A percentile compares a stretch with the other conserved stretches of the same genome.
These are phyloP conservation scores for Bidens hawaiensis DNA, from an alignment of 140 eudicot species.

Conservation along the genomic window DNA sequence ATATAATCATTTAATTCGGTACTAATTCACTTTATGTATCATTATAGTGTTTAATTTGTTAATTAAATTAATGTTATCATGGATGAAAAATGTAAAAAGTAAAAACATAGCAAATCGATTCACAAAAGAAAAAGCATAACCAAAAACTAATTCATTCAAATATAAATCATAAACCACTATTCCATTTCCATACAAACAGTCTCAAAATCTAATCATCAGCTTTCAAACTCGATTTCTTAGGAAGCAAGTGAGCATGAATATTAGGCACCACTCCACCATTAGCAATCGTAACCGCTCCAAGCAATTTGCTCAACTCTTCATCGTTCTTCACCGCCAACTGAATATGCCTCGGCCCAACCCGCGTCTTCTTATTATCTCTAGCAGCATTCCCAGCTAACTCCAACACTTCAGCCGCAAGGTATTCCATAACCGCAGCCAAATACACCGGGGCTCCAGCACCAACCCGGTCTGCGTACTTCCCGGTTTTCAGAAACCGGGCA, in stretches of 20 bases:
- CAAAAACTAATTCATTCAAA: too few species aligned
- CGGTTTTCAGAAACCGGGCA: constrained; percentile 47
- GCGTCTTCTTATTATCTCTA: constrained; percentile 64
- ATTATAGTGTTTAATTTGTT: too few species aligned
- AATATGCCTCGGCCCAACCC: constrained; percentile 65
- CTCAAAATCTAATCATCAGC: too few species aligned
- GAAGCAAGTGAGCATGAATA: constrained; percentile 71
- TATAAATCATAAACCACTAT: too few species aligned
- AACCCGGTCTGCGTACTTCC: constrained; percentile 67
- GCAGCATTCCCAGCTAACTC: constrained; percentile 76
- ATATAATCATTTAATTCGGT: too few species aligned
- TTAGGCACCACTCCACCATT: constrained; percentile 96
- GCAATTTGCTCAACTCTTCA: constrained; percentile 81
- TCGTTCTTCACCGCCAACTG: constrained; percentile 89
- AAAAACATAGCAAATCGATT: too few species aligned
- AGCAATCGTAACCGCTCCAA: constrained; percentile 84
- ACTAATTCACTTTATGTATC: too few species aligned
- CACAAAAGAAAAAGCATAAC: too few species aligned
- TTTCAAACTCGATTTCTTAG: too few species aligned
- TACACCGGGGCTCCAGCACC: constrained; percentile 98
- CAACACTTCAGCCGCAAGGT: constrained; percentile 91
- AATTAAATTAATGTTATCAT: too few species aligned
- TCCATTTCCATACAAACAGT: too few species aligned
- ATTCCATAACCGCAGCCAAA: constrained; percentile 92
- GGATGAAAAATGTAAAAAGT: too few species aligned